A percentile compares a stretch with the other conserved stretches of the same genome.
phyloP scores from a whole-genome alignment of 1,284 basidiomycete genomes.

The Ceratobasidium sp. region DNA sequence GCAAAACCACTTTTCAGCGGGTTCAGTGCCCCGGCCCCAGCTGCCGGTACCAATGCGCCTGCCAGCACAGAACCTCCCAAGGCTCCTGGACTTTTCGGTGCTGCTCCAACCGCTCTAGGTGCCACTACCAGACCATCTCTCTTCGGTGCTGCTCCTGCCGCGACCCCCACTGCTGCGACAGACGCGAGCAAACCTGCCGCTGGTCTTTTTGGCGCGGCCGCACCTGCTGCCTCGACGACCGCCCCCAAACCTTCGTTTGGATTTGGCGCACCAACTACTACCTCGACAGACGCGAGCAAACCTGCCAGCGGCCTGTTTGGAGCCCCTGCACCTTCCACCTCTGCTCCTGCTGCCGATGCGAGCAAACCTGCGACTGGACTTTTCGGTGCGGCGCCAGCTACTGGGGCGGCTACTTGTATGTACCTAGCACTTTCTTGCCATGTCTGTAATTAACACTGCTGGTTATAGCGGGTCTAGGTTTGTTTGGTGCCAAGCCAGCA shows the following conservation, averaged over 20 bases:
- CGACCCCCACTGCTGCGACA: slow-evolving; percentile 36
- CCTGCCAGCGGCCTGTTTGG: slow-evolving; percentile 43
- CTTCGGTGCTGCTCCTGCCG: slow-evolving; percentile 50
- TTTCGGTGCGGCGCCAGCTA: slow-evolving; percentile 48
- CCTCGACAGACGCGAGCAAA: slow-evolving; percentile 41
- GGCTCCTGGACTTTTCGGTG: slow-evolving; percentile 31
- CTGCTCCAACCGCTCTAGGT: slow-evolving; percentile 37
- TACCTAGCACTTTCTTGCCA: neutral
- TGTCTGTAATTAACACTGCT: neutral
- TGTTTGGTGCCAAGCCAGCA: slow-evolving; percentile 29
- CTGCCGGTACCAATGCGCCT: slow-evolving; percentile 1
- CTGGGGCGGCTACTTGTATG: slow-evolving; percentile 40
- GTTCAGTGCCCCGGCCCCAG: slow-evolving; percentile 31
- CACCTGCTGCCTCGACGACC: slow-evolving; percentile 46
- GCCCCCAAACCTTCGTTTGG: slow-evolving; percentile 48
- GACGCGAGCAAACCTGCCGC: slow-evolving; percentile 45
- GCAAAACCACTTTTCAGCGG: slow-evolving; percentile 26
- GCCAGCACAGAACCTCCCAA: slow-evolving; percentile 34
- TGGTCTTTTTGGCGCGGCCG: slow-evolving; percentile 48
- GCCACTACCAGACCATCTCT: slow-evolving; percentile 44
- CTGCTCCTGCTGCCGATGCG: slow-evolving; percentile 41
- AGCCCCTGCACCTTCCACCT: slow-evolving; percentile 16
- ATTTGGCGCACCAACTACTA: slow-evolving; percentile 49
- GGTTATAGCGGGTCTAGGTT: slow-evolving; percentile 3
- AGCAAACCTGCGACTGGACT: slow-evolving; percentile 47